Evolutionary conservation across 345 rosid species (phyloP).

Genomic region (thale cress (Arabidopsis thaliana)): DNA sequence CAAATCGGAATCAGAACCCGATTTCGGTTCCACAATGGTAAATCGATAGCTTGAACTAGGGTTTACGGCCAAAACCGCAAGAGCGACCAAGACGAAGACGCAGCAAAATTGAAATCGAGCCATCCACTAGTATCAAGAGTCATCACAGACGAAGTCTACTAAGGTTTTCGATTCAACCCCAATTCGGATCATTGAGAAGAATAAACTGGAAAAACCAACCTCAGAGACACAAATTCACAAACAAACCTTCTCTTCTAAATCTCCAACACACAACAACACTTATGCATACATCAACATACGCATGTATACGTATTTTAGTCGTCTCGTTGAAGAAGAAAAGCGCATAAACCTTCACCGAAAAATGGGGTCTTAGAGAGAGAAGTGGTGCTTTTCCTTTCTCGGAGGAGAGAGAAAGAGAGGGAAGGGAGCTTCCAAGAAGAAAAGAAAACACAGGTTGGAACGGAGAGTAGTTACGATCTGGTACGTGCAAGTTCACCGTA

Average conservation of each 20-base stretch:
- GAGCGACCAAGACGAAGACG: slow-evolving; percentile 42
- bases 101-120: slow-evolving; percentile 54
- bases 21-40: slow-evolving; percentile 54
- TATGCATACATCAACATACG: slow-evolving; percentile 33
- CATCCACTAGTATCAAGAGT: slow-evolving; percentile 60
- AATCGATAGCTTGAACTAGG: slow-evolving; percentile 49
- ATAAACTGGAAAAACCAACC: slow-evolving; percentile 28
- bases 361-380: slow-evolving; percentile 43
- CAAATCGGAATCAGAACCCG: slow-evolving; percentile 44
- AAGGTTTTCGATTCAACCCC: slow-evolving; percentile 48
- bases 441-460: slow-evolving; percentile 50
- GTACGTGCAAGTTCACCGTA: slow-evolving; percentile 40
- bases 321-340: slow-evolving; percentile 23
- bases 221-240: slow-evolving; percentile 6
- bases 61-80: slow-evolving; percentile 46
- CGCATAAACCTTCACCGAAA: slow-evolving; percentile 52
- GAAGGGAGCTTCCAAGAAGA: slow-evolving; percentile 40
- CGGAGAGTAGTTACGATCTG: slow-evolving; percentile 33
- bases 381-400: slow-evolving; percentile 39
- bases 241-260: slow-evolving; percentile 14
- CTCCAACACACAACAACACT: background rate
- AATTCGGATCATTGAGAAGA: slow-evolving; percentile 46
- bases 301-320: slow-evolving; percentile 31
- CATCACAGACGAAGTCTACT: slow-evolving; percentile 58
- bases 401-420: slow-evolving; percentile 40